These are phyloP conservation scores for Cryptococcus amylolentus DNA, from an alignment of 1,284 basidiomycete genomes.

Conservation along the genomic window DNA sequence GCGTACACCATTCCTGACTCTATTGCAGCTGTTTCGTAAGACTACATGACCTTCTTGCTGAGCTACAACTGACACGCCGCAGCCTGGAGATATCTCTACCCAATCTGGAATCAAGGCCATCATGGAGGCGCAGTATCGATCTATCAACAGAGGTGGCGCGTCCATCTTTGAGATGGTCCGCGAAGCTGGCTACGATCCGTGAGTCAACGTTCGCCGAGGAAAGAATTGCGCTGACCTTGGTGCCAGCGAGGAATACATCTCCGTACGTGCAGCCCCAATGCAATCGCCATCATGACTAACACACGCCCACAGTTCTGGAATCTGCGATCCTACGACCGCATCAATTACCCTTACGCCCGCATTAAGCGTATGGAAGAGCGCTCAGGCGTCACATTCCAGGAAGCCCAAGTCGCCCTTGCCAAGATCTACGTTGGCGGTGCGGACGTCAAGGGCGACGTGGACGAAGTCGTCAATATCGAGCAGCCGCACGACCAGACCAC, in stretches of 20 bases:
- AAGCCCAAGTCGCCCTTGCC: conserved; percentile 81
- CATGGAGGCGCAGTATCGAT: conserved; percentile 56
- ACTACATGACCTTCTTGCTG: neutral
- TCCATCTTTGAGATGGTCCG: conserved; percentile 81
- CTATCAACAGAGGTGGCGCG: conserved; percentile 79
- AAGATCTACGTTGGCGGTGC: conserved; percentile 70
- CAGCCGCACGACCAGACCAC: conserved; percentile 56
- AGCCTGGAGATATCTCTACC: conserved; percentile 70
- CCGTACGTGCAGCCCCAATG: conserved; percentile 39
- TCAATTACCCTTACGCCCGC: conserved; percentile 67
- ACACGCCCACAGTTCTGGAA: conserved; percentile 69
- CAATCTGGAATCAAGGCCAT: conserved; percentile 62
- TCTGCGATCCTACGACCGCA: conserved; percentile 81
- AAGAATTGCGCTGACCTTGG: conserved; percentile 1
- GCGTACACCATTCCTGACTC: neutral
- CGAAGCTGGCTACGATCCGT: conserved; percentile 77
- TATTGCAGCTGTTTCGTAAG: conserved; percentile 38
- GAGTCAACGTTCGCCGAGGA: conserved; percentile 14
- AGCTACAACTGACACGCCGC: conserved; percentile 25
- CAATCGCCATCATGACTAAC: neutral
- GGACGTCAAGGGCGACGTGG: conserved; percentile 32
- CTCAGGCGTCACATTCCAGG: conserved; percentile 73
- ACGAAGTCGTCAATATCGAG: conserved; percentile 48
- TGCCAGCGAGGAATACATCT: conserved; percentile 50
- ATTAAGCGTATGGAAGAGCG: conserved; percentile 67